Evolutionary conservation across 306 rosid species (phyloP).

Genomic region (Sophora flavescens): DNA sequence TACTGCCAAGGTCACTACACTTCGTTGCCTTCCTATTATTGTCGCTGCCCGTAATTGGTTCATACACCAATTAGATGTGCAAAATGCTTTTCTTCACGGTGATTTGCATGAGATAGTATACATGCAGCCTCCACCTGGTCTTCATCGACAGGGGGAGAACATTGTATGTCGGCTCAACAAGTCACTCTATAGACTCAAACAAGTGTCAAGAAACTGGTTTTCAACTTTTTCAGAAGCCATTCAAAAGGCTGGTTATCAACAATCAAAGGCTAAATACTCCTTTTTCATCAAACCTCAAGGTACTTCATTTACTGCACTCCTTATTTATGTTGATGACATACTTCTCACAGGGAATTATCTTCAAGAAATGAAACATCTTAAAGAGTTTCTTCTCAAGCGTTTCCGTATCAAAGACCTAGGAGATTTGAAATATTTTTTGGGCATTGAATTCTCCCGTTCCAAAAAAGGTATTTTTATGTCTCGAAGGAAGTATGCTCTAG

Average conservation of each 20-base stretch:
- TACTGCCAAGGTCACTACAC: no score
- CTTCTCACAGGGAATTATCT: background rate
- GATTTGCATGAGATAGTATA: no score
- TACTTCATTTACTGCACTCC: no score
- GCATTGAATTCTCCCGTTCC: constrained; percentile 10
- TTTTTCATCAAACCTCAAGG: background rate
- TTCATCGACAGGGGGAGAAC: no score
- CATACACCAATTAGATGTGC: no score
- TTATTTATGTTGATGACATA: background rate
- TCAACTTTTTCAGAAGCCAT: background rate
- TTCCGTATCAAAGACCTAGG: background rate
- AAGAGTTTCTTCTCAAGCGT: no score
- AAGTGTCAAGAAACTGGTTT: background rate
- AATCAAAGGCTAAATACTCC: background rate
- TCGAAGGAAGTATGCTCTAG: background rate
- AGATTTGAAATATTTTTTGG: constrained; percentile 11
- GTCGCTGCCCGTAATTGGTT: no score
- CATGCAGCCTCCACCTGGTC: no score
- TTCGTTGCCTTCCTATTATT: no score
- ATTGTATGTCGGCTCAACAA: background rate
- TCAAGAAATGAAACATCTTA: no score
- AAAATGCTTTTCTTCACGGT: no score
- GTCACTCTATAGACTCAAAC: background rate
- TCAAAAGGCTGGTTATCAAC: background rate
- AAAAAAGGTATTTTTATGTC: background rate